Conservation (phyloP, 2,329 filamentous ascomycete species). For the Ceratocystis huliohia region DNA sequence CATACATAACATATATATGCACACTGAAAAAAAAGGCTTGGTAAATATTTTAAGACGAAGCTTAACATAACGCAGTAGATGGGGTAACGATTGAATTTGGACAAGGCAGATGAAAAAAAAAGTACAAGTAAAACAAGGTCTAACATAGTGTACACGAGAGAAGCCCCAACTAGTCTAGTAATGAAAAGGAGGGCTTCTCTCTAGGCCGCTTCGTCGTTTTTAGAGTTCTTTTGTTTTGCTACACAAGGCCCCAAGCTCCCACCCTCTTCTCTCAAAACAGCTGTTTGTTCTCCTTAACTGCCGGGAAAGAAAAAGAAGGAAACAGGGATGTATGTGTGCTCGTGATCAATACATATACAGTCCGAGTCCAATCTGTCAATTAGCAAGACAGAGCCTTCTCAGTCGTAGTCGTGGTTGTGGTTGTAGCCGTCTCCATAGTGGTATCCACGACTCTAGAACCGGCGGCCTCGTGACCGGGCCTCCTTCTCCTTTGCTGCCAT, state of each 20-base stretch:
- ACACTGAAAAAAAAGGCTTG: background rate
- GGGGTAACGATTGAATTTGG: background rate
- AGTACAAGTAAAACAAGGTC: conserved; percentile 20
- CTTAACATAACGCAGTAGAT: background rate
- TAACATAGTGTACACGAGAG: conserved; percentile 21
- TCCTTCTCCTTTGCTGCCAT: conserved; percentile 32
- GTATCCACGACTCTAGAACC: conserved; percentile 1
- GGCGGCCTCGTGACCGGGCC: conserved; percentile 24
- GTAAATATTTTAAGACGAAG: too few relatives aligned
- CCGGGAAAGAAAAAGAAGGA: background rate
- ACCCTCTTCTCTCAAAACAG: background rate
- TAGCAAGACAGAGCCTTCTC: background rate
- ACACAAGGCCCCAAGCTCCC: background rate
- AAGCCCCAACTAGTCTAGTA: background rate
- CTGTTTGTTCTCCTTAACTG: background rate
- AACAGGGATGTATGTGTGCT: background rate
- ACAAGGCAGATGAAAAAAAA: background rate
- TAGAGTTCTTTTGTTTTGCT: background rate
- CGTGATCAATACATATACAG: background rate
- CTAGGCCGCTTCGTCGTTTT: background rate
- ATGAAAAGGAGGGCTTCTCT: background rate
- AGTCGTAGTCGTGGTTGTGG: background rate
- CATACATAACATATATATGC: background rate
- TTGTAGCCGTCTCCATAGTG: background rate
- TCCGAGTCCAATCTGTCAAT: background rate